These are phyloP conservation scores for Trichaptum fuscoviolaceum DNA, from an alignment of 768 basidiomycete species.

Conservation along the genomic window DNA sequence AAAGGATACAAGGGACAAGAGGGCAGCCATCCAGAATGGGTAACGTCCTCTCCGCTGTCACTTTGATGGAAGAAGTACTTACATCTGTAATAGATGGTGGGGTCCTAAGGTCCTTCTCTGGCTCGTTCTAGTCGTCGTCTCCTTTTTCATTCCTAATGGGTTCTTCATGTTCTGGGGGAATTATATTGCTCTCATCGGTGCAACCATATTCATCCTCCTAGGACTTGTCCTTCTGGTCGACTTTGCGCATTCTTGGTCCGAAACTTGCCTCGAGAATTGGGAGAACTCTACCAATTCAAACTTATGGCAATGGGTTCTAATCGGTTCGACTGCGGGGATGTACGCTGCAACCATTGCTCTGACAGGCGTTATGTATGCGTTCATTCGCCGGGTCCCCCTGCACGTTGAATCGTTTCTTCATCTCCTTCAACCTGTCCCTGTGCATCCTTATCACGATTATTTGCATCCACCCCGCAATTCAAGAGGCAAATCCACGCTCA, in stretches of 20 bases:
- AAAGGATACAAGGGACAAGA: constrained; percentile 83
- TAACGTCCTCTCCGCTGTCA: constrained; percentile 28
- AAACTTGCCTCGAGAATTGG: constrained; percentile 95
- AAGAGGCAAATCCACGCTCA: constrained; percentile 89
- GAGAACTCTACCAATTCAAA: constrained; percentile 74
- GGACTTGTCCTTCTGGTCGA: constrained; percentile 97
- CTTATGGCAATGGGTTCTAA: constrained; percentile 94
- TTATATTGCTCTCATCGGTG: constrained; percentile 86
- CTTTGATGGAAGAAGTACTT: background rate
- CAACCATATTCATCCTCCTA: constrained; percentile 92
- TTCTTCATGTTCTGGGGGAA: constrained; percentile 99
- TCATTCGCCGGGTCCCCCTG: constrained; percentile 87
- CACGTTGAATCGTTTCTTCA: constrained; percentile 93
- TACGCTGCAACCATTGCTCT: constrained; percentile 81
- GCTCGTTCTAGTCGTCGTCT: constrained; percentile 71
- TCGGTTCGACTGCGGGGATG: constrained; percentile 87
- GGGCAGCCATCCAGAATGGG: constrained; percentile 97
- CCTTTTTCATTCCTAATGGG: constrained; percentile 94
- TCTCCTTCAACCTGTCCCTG: constrained; percentile 86
- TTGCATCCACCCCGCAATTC: constrained; percentile 80
- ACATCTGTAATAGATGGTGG: constrained; percentile 73
- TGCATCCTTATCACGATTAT: constrained; percentile 75
- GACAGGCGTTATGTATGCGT: constrained; percentile 85
- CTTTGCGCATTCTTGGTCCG: constrained; percentile 98
- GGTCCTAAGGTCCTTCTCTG: constrained; percentile 92